Evolutionary conservation across 2,329 filamentous ascomycete genomes (phyloP).

Genomic region (Torrubiellomyces zombiae): DNA sequence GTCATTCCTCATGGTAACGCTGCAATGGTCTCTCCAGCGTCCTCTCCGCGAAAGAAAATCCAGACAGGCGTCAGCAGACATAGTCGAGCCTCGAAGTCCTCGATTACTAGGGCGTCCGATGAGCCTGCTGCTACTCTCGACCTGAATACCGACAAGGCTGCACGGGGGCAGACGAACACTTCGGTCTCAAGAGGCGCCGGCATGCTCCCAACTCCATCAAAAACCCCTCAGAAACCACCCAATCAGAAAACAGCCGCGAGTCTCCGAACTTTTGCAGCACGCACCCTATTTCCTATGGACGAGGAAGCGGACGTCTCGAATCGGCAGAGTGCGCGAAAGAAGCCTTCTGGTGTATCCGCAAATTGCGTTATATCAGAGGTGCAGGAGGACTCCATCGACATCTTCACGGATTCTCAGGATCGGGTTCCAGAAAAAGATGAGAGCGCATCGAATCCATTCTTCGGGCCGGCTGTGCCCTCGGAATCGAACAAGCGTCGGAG

Average conservation of each 20-base stretch:
- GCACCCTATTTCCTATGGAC: slow-evolving; percentile 45
- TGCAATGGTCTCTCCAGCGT: slow-evolving; percentile 23
- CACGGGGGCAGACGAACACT: slow-evolving; percentile 11
- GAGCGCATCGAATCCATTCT: slow-evolving; percentile 58
- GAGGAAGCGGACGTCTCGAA: slow-evolving; percentile 42
- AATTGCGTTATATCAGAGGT: slow-evolving; percentile 42
- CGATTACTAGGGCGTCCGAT: slow-evolving; percentile 26
- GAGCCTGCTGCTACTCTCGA: slow-evolving; percentile 26
- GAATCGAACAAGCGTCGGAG: slow-evolving; percentile 31
- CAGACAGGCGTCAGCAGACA: slow-evolving; percentile 27
- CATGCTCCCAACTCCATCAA: slow-evolving; percentile 63
- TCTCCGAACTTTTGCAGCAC: slow-evolving; percentile 38
- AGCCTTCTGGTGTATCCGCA: slow-evolving; percentile 35
- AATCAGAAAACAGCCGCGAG: slow-evolving; percentile 31
- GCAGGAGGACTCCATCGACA: slow-evolving; percentile 44
- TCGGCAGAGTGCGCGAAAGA: slow-evolving; percentile 39
- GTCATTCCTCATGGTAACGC: slow-evolving; percentile 10
- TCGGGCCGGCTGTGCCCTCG: slow-evolving; percentile 25
- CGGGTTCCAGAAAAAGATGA: slow-evolving; percentile 51
- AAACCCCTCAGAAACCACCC: slow-evolving; percentile 54
- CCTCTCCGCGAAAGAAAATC: slow-evolving; percentile 35
- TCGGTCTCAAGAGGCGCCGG: slow-evolving; percentile 20
- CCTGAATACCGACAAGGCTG: slow-evolving; percentile 11
- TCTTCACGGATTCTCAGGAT: slow-evolving; percentile 70
- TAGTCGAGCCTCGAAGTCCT: slow-evolving; percentile 27